These are phyloP conservation scores for Chalciporus piperatus DNA, from an alignment of 768 basidiomycete genomes.

Conservation along the genomic window DNA sequence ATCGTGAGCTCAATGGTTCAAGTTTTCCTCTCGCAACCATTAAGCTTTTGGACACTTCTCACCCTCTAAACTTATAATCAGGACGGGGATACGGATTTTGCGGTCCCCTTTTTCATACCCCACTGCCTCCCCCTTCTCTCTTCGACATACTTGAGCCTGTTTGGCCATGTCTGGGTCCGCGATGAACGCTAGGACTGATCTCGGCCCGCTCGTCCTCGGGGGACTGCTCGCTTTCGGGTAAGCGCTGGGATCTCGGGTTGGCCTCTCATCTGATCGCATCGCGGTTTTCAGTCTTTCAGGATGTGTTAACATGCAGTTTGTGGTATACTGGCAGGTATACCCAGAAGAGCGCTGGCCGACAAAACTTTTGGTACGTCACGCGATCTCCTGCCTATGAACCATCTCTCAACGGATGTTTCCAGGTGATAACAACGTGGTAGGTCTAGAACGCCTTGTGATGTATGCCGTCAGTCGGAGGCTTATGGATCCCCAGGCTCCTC, in stretches of 20 bases:
- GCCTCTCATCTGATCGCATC: neutral
- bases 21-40: neutral
- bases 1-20: neutral
- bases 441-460: neutral
- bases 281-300: conserved; percentile 21
- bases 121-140: neutral
- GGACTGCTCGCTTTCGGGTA: conserved; percentile 22
- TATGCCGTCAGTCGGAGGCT: neutral
- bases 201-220: conserved; percentile 21
- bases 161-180: conserved; percentile 2
- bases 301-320: conserved; percentile 25
- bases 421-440: conserved; percentile 24
- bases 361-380: conserved; percentile 15
- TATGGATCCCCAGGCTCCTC: conserved; percentile 12
- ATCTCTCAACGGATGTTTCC: neutral
- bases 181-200: conserved; percentile 5
- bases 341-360: conserved; percentile 16
- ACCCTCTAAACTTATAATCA: conserved; percentile 6
- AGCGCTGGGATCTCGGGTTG: neutral
- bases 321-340: conserved; percentile 22
- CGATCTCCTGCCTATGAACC: neutral
- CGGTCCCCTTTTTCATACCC: neutral
- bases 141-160: neutral
- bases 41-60: neutral
- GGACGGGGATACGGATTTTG: neutral